Conservation (phyloP, 176 grass and related monocot genomes). For the Carex kokanica region DNA sequence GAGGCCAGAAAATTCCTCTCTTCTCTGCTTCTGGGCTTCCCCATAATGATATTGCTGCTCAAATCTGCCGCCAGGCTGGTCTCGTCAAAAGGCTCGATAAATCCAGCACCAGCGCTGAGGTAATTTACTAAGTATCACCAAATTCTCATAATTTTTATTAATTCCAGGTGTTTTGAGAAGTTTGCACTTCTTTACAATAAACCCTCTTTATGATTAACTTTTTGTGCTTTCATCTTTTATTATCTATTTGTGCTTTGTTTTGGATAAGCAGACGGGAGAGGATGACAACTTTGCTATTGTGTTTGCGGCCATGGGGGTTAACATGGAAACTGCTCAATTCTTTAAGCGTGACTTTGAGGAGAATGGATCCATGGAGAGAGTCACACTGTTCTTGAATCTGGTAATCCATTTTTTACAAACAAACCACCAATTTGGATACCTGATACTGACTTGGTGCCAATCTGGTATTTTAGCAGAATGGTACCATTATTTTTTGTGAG, state of each 20-base stretch:
- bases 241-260: background rate
- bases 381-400: conserved; percentile 92
- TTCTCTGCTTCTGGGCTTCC: conserved; percentile 99
- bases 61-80: conserved; percentile 98
- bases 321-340: conserved; percentile 95
- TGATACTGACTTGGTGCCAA: background rate
- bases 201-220: background rate
- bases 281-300: conserved; percentile 95
- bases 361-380: conserved; percentile 94
- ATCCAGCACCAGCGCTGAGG: conserved; percentile 64
- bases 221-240: background rate
- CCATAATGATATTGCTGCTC: conserved; percentile 98
- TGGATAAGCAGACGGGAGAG: conserved; percentile 42
- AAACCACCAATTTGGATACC: background rate
- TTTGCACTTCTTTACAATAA: background rate
- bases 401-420: conserved; percentile 33
- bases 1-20: conserved; percentile 97
- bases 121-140: conserved; percentile 22
- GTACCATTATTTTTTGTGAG: background rate
- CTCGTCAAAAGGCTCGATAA: conserved; percentile 94
- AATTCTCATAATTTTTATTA: background rate
- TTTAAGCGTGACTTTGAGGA: conserved; percentile 97
- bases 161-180: conserved; percentile 21
- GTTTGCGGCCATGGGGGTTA: conserved; percentile 97
- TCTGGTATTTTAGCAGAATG: background rate